phyloP scores from a whole-genome alignment of 2,329 filamentous ascomycete genomes.

The Aspergillus calidoustus region DNA sequence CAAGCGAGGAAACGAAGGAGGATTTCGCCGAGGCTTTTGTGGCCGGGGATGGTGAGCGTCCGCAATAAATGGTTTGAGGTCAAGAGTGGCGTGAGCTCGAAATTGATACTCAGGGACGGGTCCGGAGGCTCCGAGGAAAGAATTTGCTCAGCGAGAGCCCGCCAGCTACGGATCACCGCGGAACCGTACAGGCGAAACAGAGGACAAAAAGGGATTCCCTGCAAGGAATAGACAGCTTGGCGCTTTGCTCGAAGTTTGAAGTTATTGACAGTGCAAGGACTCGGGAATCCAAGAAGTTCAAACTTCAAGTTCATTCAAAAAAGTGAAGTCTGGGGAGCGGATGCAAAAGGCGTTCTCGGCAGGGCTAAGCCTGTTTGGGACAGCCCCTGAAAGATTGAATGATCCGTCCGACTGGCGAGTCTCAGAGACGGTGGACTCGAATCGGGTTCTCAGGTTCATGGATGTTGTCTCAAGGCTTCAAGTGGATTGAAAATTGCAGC shows the following conservation, averaged over 20 bases:
- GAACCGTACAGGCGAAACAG: background rate
- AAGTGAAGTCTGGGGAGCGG: slow-evolving; percentile 7
- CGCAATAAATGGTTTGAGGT: slow-evolving; percentile 23
- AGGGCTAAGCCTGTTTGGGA: background rate
- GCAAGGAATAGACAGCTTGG: background rate
- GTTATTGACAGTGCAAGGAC: background rate
- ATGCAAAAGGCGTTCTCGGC: slow-evolving; percentile 6
- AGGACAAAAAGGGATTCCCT: background rate
- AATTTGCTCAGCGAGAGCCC: slow-evolving; percentile 16
- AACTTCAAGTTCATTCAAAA: background rate
- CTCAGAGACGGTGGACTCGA: background rate
- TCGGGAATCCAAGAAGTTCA: background rate
- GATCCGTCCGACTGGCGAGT: background rate
- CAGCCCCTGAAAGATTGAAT: slow-evolving; percentile 4
- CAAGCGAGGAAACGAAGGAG: slow-evolving; percentile 13
- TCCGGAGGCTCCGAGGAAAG: slow-evolving; percentile 26
- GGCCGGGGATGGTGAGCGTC: slow-evolving; percentile 13
- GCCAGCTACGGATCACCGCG: background rate
- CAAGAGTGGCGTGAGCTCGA: slow-evolving; percentile 31
- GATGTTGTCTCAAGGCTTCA: background rate
- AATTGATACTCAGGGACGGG: slow-evolving; percentile 24
- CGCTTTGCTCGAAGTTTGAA: background rate
- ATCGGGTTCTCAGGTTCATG: background rate
- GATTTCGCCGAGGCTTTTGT: slow-evolving; percentile 16
- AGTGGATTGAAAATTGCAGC: background rate